Evolutionary conservation across 2,329 filamentous ascomycete genomes (phyloP).

Genomic region (Trichoderma brevicompactum): DNA sequence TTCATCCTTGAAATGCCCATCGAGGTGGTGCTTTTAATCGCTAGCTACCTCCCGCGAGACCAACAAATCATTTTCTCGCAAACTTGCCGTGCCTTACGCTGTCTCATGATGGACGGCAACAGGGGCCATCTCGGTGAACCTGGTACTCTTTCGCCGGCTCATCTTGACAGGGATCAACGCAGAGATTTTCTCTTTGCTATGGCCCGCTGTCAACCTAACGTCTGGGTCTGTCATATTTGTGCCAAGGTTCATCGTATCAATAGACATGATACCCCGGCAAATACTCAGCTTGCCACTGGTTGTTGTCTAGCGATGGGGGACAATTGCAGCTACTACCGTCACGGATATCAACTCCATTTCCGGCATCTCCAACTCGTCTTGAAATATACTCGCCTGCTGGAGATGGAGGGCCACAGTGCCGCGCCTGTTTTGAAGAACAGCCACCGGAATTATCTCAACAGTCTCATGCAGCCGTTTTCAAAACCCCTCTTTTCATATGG

Average conservation of each 20-base stretch:
- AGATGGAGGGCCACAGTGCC: neutral
- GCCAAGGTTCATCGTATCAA: neutral
- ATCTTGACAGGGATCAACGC: neutral
- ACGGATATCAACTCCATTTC: neutral
- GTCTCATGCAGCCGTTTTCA: neutral
- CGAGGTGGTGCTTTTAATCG: neutral
- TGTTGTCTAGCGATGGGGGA: neutral
- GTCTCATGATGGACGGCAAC: neutral
- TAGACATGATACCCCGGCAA: neutral
- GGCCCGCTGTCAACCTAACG: neutral
- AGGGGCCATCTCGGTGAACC: neutral
- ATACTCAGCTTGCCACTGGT: neutral
- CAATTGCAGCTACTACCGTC: neutral
- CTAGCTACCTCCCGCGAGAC: neutral
- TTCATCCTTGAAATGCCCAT: neutral
- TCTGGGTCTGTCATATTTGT: neutral
- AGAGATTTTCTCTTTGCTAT: neutral
- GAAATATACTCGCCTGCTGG: neutral
- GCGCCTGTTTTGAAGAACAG: neutral
- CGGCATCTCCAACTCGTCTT: constrained; percentile 4
- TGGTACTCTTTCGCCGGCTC: neutral
- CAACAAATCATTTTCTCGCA: neutral
- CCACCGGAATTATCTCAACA: neutral
- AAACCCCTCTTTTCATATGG: neutral
- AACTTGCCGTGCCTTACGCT: neutral